These are phyloP conservation scores for Lanmaoa pseudosensibilis DNA, from an alignment of 768 basidiomycete genomes.

Conservation along the genomic window DNA sequence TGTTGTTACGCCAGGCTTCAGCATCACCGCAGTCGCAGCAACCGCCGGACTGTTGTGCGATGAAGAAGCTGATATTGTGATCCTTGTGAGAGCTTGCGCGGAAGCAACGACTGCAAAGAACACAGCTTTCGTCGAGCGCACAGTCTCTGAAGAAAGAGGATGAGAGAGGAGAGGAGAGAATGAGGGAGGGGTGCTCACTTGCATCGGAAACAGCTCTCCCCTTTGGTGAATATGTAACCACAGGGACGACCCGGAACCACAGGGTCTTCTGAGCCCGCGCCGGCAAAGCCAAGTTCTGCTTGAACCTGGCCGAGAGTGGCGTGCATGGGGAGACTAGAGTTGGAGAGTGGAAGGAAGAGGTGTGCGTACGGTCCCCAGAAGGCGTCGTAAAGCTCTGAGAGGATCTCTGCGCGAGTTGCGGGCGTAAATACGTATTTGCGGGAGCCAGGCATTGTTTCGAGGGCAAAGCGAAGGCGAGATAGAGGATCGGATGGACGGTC, in stretches of 20 bases:
- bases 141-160: conserved; percentile 65
- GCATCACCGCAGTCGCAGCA: conserved; percentile 95
- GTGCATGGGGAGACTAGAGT: conserved; percentile 60
- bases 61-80: conserved; percentile 93
- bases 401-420: conserved; percentile 73
- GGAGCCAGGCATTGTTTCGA: conserved; percentile 80
- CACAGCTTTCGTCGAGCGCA: conserved; percentile 84
- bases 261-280: conserved; percentile 59
- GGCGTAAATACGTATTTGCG: conserved; percentile 76
- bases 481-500: conserved; percentile 62
- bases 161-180: conserved; percentile 1
- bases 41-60: conserved; percentile 87
- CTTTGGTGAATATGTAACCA: conserved; percentile 84
- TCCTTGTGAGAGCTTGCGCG: conserved; percentile 80
- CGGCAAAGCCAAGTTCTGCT: conserved; percentile 51
- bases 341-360: conserved; percentile 68
- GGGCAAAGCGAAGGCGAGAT: conserved; percentile 68
- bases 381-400: conserved; percentile 77
- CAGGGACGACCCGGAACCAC: conserved; percentile 73
- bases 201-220: conserved; percentile 92
- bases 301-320: conserved; percentile 72
- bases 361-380: conserved; percentile 79
- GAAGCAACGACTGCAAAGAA: conserved; percentile 89
- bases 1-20: conserved; percentile 76
- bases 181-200: conserved; percentile 57